Evolutionary conservation across 371 early-diverging fungal species (phyloP), one percentile per base, ranked within the genome.

Genomic region (Mortierella sp.): DNA sequence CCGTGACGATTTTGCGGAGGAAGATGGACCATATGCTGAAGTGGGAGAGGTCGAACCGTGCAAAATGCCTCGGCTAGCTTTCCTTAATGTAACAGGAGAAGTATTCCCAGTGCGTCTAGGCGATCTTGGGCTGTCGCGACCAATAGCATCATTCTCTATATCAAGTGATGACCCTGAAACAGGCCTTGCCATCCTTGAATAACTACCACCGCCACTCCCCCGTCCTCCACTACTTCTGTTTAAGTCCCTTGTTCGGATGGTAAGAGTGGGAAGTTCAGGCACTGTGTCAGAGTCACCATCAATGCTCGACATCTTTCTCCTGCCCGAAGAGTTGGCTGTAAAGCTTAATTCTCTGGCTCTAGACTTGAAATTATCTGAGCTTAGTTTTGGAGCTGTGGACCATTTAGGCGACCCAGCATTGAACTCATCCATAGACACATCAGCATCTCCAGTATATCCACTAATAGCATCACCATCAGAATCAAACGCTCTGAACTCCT

Each of bases 231-330:
- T 47, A 9, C 78, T 64, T 22, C 64, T 63, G 42, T 68, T 72
- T 28, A 78, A 28, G 37, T 78, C 79, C 4, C 79, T 54, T 22
- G 79, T 79, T 10, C 79, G 70, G 61, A 79, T 79, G 29, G 49
- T 53, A 35, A 79, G 74, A 3, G 62, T 66, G 0, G 79, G 79
- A 19, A 79, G 64, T 15, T 79, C 79, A 4, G 79, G 54, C 5
- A 79, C 60, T 4, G 79, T 79, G 22, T 79, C 79, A 12, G 79
- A 79, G 28, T 79, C 79, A 2, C 74, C 79, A 19, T 79, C 79
- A 4, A 70, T 43, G 61, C 70, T 76, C 5, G 76, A 71, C 17
- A 76, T 56, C 56, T 63, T 70, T 15, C 76, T 45, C 31, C 72
- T 51, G 8, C 55, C 26, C 22, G 34, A 15, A 32, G 53, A 10